Base-by-base conservation (phyloP, 345 rosid species). In the Sonneratia alba region DNA sequence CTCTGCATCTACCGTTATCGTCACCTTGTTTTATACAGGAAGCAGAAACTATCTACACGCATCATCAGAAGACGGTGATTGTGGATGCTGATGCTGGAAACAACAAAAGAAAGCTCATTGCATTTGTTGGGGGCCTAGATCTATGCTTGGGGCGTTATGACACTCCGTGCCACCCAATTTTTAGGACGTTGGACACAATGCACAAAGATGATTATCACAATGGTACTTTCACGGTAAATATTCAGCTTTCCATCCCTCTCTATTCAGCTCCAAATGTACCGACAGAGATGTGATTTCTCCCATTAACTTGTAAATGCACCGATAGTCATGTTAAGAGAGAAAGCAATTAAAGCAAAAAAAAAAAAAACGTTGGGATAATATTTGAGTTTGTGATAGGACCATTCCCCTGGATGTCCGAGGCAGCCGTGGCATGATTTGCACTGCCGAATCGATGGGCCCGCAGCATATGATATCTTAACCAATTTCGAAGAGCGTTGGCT, bases 371-470 rank as follows among this genome's bases (percentile, higher is more conserved):
- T 24, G 66, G 38, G 27, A 24, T 10, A 62, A 24, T n/a, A 18
- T 53, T 53, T 40, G 34, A n/a, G 66, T 62, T 66, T 66, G 27
- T 68, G 24, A 70, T 70, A 92, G 98, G 87, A 72, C 64, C 78
- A 84, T 73, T 77, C 42, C 24, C 68, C 66, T 73, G 90, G 86
- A 68, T 82, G 93, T 77, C 97, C 92, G 77, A 93, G 98, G 83
- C 82, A 93, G 78, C 97, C 98, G 55, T 91, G 98, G 98, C 98
- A 93, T 80, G 98, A 93, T 79, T 81, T 93, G 73, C 98, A 93
- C 71, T 80, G 85, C 71, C 81, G 77, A 78, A 86, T 93, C 55
- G 96, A 93, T 75, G 98, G 98, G 76, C 96, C 93, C 66, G 98
- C 98, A 74, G 97, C 93, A 53, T 91, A 93, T 75, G 98, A 93